Evolutionary conservation across 1,139 yeast species (phyloP).

Genomic region (Arxiozyma heterogenica): DNA sequence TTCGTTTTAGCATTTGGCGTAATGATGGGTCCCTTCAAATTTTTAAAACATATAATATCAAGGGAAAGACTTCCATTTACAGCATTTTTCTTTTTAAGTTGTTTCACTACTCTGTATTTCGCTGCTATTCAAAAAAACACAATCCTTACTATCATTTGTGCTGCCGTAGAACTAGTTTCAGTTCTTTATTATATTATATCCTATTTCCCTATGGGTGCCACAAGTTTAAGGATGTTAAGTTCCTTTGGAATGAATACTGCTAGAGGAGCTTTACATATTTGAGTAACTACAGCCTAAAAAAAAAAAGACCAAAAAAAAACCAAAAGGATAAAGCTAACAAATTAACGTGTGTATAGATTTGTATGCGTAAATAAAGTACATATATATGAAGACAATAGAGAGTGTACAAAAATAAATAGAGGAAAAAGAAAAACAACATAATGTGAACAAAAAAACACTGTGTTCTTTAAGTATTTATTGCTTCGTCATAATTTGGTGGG

Average conservation of each 20-base stretch:
- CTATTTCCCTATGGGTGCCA: slow-evolving; percentile 93
- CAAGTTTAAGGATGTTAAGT: slow-evolving; percentile 74
- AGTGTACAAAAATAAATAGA: not conserved
- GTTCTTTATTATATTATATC: slow-evolving; percentile 82
- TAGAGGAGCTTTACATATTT: slow-evolving; percentile 31
- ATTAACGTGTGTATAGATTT: not conserved
- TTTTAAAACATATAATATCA: slow-evolving; percentile 63
- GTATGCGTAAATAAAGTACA: not conserved
- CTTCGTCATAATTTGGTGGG: slow-evolving; percentile 12
- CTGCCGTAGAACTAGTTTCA: slow-evolving; percentile 71
- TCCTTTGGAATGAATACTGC: slow-evolving; percentile 69
- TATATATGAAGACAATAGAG: not conserved
- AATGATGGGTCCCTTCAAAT: slow-evolving; percentile 83
- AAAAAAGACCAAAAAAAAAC: not conserved
- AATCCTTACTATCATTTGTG: slow-evolving; percentile 64
- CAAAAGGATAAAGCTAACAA: not conserved
- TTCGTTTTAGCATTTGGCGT: slow-evolving; percentile 87
- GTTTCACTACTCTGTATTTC: slow-evolving; percentile 54
- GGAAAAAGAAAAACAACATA: not conserved
- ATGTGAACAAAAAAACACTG: not conserved
- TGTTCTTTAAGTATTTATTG: not conserved
- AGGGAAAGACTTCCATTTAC: slow-evolving; percentile 74
- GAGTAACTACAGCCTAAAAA: not conserved
- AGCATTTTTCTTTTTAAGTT: slow-evolving; percentile 65
- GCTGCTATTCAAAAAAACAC: slow-evolving; percentile 57